phyloP scores from a whole-genome alignment of 2,329 filamentous ascomycete species.

The Colletotrichum liaoningense region DNA sequence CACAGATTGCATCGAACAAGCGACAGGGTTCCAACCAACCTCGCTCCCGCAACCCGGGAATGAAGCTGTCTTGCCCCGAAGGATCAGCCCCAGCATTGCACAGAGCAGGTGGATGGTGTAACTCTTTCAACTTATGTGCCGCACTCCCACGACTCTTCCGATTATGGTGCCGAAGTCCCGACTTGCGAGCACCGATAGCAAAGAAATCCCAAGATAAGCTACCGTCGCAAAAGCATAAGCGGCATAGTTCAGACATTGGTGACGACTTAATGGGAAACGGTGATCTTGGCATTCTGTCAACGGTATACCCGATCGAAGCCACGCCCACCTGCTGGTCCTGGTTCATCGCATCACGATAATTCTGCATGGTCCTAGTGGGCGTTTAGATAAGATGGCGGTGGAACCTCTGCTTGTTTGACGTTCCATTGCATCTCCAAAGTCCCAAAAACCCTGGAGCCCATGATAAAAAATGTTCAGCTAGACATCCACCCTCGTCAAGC shows the following conservation, averaged over 20 bases:
- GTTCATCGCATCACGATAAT: constrained; percentile 23
- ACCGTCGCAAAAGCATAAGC: not conserved
- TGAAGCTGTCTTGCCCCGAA: not conserved
- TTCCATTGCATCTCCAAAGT: not conserved
- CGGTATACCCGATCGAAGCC: constrained; percentile 2
- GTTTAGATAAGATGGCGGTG: not conserved
- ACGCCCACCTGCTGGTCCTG: not conserved
- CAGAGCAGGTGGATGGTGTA: not conserved
- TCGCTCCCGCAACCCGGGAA: not conserved
- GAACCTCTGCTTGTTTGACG: constrained; percentile 8
- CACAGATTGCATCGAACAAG: not conserved
- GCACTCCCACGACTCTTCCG: not conserved
- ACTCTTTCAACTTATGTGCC: not conserved
- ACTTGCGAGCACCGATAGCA: not conserved
- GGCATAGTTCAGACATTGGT: not conserved
- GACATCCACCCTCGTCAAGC: not conserved
- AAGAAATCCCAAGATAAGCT: constrained; percentile 17
- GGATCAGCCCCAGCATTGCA: not conserved
- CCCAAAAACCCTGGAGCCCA: not conserved
- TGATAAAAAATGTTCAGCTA: not conserved
- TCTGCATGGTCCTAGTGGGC: not conserved
- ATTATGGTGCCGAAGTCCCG: not conserved
- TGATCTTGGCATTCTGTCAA: not conserved
- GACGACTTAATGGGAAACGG: not conserved
- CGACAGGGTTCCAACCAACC: not conserved